Base-by-base conservation (phyloP, 148 eudicot species). In the Selenicereus undatus region DNA sequence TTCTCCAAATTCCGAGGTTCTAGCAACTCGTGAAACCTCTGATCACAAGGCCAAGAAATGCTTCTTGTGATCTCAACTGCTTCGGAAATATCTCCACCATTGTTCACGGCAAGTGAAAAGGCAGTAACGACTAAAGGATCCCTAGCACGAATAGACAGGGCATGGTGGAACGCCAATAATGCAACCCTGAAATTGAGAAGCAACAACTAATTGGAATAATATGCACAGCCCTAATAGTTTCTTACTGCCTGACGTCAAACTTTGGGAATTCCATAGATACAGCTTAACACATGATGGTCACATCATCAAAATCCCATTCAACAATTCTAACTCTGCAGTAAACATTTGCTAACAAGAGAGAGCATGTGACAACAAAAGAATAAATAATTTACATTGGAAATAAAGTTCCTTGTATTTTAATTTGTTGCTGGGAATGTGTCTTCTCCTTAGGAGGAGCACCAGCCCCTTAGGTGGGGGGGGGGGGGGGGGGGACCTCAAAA, bases 101-200 rank as follows among this genome's bases (percentile, higher is more conserved):
- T 95, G 85, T 95, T 86, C 73, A 95, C 84, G 39, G 93, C 88
- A 79, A 95, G 92, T 87, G 92, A 71, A 86, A 91, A 93, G 78
- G 94, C 89, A 68, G 97, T 97, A 43, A 90, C 79, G 74, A 91
- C 98, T 71, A 84, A 78, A 83, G 98, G 94, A 81, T 88, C 91
- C 76, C 91, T 85, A 30, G 97, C 88, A 62, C 81, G 84, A 42
- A 85, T 91, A 4, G 81, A 85, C 22, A 95, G 82, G 58, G 96
- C 92, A 82, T 87, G 86, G 84, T 95, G 98, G 79, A 93, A 91
- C 52, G 94, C 98, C 79, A 95, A 87, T 68, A 95, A 82, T 20
- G 86, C 88, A 74, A 93, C 89, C 98, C 98, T 93, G 89, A 76
- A 81, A 75, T 45, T 4, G 45, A 76, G 13, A 26, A 17, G 16